Conservation (phyloP, 805 yeast species). For the Sugiyamaella mastotermitis region DNA sequence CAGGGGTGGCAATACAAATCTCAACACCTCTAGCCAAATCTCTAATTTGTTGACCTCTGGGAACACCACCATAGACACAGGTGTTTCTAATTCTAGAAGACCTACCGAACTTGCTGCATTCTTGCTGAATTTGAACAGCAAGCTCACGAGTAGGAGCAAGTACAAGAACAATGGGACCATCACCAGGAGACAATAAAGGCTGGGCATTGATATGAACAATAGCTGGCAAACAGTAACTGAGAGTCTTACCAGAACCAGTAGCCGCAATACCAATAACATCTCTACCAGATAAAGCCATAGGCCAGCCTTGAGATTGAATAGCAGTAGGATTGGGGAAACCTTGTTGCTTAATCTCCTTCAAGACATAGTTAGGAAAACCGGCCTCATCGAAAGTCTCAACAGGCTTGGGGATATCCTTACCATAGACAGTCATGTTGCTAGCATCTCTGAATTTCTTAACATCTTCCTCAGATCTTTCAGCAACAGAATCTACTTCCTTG, state of each 20-base stretch:
- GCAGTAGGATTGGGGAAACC: conserved; percentile 95
- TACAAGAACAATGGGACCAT: conserved; percentile 94
- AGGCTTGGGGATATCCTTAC: conserved; percentile 89
- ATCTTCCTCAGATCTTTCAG: conserved; percentile 68
- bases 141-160: conserved; percentile 98
- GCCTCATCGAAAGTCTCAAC: conserved; percentile 91
- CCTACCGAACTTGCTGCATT: conserved; percentile 90
- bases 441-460: conserved; percentile 70
- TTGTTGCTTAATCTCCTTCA: conserved; percentile 79
- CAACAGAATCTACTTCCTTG: conserved; percentile 74
- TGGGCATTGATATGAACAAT: conserved; percentile 98
- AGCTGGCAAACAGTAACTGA: conserved; percentile 93
- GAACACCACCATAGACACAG: conserved; percentile 99
- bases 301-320: conserved; percentile 99
- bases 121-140: conserved; percentile 95
- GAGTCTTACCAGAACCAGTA: conserved; percentile 98
- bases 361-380: conserved; percentile 93
- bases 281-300: conserved; percentile 98
- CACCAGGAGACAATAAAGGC: conserved; percentile 87
- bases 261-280: conserved; percentile 99
- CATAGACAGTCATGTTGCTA: conserved; percentile 79
- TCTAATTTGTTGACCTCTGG: conserved; percentile 95
- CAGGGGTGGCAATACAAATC: conserved; percentile 96
- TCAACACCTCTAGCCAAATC: conserved; percentile 93
- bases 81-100: conserved; percentile 87